Evolutionary conservation across 352 stramenopile species (phyloP), one percentile per base, ranked within the genome.

Genomic region (Phytophthora quininea): DNA sequence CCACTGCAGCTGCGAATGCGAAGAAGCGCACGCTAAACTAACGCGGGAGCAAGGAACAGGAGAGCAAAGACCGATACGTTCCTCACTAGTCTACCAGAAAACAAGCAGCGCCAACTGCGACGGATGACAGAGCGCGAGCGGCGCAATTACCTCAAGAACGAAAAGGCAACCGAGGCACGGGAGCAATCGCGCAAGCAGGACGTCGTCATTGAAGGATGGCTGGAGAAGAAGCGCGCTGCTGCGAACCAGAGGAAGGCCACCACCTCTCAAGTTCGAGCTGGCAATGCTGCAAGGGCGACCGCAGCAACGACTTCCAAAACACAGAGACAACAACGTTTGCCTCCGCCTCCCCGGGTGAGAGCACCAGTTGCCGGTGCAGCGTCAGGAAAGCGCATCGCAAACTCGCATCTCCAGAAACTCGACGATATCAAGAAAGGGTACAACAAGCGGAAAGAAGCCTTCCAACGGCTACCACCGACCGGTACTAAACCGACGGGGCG

Each of bases 201-300:
- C 49, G 71, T 92, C 19, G 80, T 92, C 10, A 90, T 92, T 76
- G 80, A 89, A 49, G 78, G 74, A 10, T 92, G 84, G 84, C 76
- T 92, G 46, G 79, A 89, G 35, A 87, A 86, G 56, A 92, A 90
- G 69, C 71, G 76, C 0, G 74, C 86, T 11, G 84, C 84, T 0
- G 81, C 81, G 1, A 79, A 70, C 27, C 81, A 91, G 49, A 79
- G 83, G 15, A 88, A 88, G 58, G 64, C 49, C 2, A 48, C 70
- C 14, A 82, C 56, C 15, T 74, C 71, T 9, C 77, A 80, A 30
- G 67, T 74, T 0, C 69, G 72, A 35, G 50, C 54, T 40, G 47
- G 55, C 8, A 38, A 51, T 62, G 43, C 54, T 49, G 32, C 65
- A 58, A 15, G 12, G 29, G 62, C 52, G 7, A 32, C 48, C 4